Evolutionary conservation across 148 eudicot genomes (phyloP).

Genomic region (Nepenthes gracilis): DNA sequence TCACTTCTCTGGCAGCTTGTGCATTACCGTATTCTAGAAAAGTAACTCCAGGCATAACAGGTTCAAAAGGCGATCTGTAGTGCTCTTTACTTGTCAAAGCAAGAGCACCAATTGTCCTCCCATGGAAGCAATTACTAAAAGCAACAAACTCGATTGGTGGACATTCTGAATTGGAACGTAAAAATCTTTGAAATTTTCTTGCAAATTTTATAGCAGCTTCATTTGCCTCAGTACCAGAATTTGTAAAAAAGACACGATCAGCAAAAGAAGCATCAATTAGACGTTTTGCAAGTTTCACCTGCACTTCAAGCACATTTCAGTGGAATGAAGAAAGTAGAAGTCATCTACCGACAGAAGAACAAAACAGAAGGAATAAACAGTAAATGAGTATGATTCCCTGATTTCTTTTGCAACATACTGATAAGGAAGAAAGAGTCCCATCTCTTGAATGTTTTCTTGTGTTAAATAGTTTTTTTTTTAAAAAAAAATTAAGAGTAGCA

Average conservation of each 20-base stretch:
- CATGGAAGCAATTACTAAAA: conserved; percentile 79
- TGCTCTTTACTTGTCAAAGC: conserved; percentile 92
- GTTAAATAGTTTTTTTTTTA: no score
- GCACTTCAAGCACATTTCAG: neutral
- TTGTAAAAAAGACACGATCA: conserved; percentile 83
- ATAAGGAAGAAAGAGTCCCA: no score
- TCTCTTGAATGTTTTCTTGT: no score
- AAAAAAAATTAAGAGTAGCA: no score
- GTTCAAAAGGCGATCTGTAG: conserved; percentile 78
- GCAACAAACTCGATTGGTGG: conserved; percentile 65
- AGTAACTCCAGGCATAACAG: conserved; percentile 88
- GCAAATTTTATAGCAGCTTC: conserved; percentile 97
- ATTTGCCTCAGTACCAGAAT: conserved; percentile 92
- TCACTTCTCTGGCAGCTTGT: conserved; percentile 47
- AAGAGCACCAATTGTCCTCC: conserved; percentile 86
- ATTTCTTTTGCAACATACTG: no score
- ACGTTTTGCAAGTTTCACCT: conserved; percentile 90
- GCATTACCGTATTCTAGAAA: conserved; percentile 71
- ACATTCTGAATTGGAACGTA: conserved; percentile 28
- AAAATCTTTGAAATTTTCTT: conserved; percentile 61
- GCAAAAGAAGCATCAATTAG: conserved; percentile 71
- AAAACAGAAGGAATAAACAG: neutral
- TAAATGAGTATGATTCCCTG: no score
- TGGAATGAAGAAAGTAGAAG: no score
- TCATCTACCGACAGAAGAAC: neutral